Evolutionary conservation across 1,284 basidiomycete genomes (phyloP), one percentile per base, ranked within the genome.

Genomic region (Phellopilus nigrolimitatus): DNA sequence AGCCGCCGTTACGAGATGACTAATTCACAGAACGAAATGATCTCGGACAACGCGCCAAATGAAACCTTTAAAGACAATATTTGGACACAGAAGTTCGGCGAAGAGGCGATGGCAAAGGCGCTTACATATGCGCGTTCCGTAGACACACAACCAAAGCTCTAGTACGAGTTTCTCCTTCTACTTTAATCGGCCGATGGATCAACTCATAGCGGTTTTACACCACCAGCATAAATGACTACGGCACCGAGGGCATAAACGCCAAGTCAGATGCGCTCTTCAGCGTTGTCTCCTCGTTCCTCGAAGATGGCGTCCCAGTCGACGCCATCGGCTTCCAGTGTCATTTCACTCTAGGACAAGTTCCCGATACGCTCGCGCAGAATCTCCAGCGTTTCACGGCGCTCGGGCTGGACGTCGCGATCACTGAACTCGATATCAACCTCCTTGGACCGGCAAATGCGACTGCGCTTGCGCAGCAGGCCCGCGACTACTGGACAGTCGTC

Each of bases 251-350:
- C 17, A 34, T 55, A 36, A 47, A 47, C 24, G 28, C 48, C 6
- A 55, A 55, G n/a, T 55, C 53, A 12, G 48, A 55, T 31, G 50
- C 47, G 17, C 42, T 55, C 17, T 55, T 41, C 43, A 47, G 25
- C 30, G 48, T 55, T 28, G 53, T 51, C 12, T 10, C 45, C 22
- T 41, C 42, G 6, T 55, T 55, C 42, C 17, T 55, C 13, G 25
- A 10, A n/a, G 43, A 55, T 34, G 49, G 49, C 28, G 53, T 55
- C 6, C 78, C 79, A n/a, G 33, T 55, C 12, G 49, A 55, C 37
- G 53, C 42, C 22, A 51, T 55, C 25, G 53, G 53, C 24, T 55
- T 55, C 31, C 77, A 81, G 66, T 47, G 54, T 24, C 56, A 57
- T 34, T 54, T 60, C 34, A 42, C 41, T 15, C 49, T 56, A 33